Percentiles rank a stretch among this genome's conserved stretches.
Evolutionary conservation across 495 filamentous ascomycete species (phyloP).

Genomic region (Penicillium riverlandense): DNA sequence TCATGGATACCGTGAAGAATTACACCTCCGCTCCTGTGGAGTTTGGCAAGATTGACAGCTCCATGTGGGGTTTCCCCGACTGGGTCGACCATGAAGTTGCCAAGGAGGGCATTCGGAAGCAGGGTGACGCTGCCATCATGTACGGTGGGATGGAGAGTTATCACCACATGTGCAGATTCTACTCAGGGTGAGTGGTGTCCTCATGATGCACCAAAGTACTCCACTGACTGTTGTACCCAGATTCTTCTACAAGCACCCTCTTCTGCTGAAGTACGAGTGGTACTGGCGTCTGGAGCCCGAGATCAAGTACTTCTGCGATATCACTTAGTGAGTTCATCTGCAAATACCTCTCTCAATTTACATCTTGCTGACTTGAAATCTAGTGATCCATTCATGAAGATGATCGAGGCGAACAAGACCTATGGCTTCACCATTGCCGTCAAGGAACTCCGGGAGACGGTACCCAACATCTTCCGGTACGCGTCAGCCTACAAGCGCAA

Average conservation of each 20-base stretch:
- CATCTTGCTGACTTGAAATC: conserved; percentile 15
- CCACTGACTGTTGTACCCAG: conserved; percentile 34
- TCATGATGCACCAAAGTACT: neutral
- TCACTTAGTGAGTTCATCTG: conserved; percentile 76
- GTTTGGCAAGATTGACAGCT: conserved; percentile 87
- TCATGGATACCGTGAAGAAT: conserved; percentile 81
- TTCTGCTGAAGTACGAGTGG: conserved; percentile 96
- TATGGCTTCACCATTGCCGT: conserved; percentile 99
- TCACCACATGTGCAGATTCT: conserved; percentile 97
- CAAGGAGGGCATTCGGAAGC: conserved; percentile 89
- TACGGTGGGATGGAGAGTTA: conserved; percentile 99
- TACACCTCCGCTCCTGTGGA: conserved; percentile 82
- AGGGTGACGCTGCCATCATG: conserved; percentile 98
- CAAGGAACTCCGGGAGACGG: conserved; percentile 96
- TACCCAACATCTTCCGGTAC: conserved; percentile 98
- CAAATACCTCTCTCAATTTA: neutral
- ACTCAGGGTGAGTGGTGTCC: conserved; percentile 68
- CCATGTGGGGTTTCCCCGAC: conserved; percentile 94
- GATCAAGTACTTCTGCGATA: conserved; percentile 99
- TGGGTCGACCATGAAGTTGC: conserved; percentile 92
- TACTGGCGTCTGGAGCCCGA: conserved; percentile 99
- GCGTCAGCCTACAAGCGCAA: conserved; percentile 97
- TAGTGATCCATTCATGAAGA: conserved; percentile 92
- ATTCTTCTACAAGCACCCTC: conserved; percentile 96
- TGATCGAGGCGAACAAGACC: conserved; percentile 90